Conservation (phyloP, 2,329 filamentous ascomycete species). For the Ceratocystis alfenasii region DNA sequence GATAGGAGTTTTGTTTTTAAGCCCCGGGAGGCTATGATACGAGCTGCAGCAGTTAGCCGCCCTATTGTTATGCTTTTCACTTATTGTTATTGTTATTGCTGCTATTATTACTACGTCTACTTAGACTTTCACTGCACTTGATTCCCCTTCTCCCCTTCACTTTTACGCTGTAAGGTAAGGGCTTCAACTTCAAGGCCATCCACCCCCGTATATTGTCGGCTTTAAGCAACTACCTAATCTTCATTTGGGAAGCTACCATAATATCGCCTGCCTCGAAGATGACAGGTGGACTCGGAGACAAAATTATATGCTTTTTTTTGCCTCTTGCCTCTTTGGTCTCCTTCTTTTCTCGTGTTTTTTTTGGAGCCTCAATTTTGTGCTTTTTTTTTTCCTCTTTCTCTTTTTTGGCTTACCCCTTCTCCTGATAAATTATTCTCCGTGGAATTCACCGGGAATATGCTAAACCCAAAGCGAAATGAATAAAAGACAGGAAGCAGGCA, state of each 20-base stretch:
- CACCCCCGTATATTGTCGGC: too few relatives aligned
- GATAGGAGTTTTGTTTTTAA: background rate
- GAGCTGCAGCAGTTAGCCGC: conserved; percentile 3
- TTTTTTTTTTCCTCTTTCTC: background rate
- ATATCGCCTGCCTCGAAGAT: background rate
- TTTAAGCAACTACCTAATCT: too few relatives aligned
- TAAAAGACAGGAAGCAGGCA: background rate
- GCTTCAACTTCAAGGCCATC: too few relatives aligned
- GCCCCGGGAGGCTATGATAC: background rate
- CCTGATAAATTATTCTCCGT: background rate
- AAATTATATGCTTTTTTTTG: background rate
- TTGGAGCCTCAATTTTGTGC: background rate
- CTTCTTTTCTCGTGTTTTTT: background rate
- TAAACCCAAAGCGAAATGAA: background rate
- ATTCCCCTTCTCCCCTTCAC: too few relatives aligned
- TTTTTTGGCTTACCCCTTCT: too few relatives aligned
- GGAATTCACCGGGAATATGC: background rate
- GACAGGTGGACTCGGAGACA: background rate
- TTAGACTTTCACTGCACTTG: background rate
- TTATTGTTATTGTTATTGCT: background rate
- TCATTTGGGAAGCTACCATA: too few relatives aligned
- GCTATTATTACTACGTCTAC: background rate
- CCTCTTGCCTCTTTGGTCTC: background rate
- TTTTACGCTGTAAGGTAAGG: too few relatives aligned
- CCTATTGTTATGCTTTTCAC: background rate